Percentiles rank a stretch among this genome's conserved stretches.
Conservation (phyloP, 768 basidiomycete species). For the Mycena kentingensis region DNA sequence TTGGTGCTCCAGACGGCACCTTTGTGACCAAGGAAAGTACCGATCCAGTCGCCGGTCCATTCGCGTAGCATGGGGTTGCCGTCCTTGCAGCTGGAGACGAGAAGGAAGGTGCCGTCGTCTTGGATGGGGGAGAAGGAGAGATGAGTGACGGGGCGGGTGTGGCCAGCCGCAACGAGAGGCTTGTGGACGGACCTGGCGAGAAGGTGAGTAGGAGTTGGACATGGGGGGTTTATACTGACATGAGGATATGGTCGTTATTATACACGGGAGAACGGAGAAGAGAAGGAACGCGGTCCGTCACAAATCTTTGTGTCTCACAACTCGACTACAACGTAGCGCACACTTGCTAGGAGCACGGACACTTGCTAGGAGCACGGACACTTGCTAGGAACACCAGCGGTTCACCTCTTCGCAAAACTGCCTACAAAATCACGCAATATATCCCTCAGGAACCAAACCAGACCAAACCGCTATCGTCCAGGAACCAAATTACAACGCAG, state of each 20-base stretch:
- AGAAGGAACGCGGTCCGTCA: no score
- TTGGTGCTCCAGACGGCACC: constrained; percentile 98
- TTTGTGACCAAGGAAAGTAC: constrained; percentile 86
- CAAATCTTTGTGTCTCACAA: no score
- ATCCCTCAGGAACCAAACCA: no score
- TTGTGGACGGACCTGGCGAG: constrained; percentile 61
- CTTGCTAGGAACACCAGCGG: no score
- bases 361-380: no score
- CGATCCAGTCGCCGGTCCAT: constrained; percentile 99
- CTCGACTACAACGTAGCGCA: no score
- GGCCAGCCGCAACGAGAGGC: constrained; percentile 82
- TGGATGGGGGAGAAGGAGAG: constrained; percentile 89
- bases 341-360: no score
- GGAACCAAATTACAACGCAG: no score
- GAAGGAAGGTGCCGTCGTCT: constrained; percentile 82
- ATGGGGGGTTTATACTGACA: constrained; percentile 16
- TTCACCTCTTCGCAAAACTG: no score
- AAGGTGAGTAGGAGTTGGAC: constrained; percentile 24
- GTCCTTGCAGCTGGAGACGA: constrained; percentile 98
- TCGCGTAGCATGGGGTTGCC: constrained; percentile 96
- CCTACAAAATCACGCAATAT: no score
- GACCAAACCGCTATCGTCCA: no score
- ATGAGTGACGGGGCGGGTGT: constrained; percentile 88
- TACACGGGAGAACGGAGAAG: constrained; percentile 9
- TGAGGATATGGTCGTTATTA: constrained; percentile 11